A percentile compares a stretch with the other conserved stretches of the same genome.
Evolutionary conservation across 345 rosid species (phyloP).

Genomic region (Eucalyptus victrix): DNA sequence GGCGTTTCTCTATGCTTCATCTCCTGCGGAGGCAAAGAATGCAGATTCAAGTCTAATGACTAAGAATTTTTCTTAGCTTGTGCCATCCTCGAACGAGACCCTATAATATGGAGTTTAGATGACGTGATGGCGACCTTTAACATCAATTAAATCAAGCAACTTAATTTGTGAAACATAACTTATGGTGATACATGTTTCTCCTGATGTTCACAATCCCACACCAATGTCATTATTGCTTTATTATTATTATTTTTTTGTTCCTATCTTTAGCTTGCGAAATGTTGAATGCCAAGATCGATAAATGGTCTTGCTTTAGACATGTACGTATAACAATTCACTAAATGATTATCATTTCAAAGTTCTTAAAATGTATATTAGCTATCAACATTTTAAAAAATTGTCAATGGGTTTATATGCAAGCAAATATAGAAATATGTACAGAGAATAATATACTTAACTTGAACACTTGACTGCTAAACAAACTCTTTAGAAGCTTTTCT

Average conservation of each 20-base stretch:
- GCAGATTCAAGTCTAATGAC: neutral
- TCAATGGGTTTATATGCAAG: no score
- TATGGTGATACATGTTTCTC: no score
- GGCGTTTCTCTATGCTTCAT: neutral
- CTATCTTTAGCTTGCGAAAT: neutral
- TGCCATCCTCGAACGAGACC: neutral
- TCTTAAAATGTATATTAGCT: neutral
- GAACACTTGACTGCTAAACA: neutral
- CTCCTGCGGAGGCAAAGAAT: neutral
- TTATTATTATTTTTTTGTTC: no score
- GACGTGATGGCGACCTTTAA: neutral
- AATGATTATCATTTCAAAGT: neutral
- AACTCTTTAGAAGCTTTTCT: neutral
- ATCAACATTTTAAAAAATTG: no score
- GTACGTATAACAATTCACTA: neutral
- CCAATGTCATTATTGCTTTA: no score
- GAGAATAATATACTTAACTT: no score
- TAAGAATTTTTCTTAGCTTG: neutral
- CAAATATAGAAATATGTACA: no score
- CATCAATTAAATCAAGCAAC: no score
- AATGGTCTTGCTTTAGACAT: neutral
- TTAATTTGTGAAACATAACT: no score
- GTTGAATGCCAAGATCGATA: neutral
- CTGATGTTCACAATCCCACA: no score
- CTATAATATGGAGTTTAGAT: neutral